Evolutionary conservation across 345 rosid genomes (phyloP).

Genomic region (Adansonia digitata): DNA sequence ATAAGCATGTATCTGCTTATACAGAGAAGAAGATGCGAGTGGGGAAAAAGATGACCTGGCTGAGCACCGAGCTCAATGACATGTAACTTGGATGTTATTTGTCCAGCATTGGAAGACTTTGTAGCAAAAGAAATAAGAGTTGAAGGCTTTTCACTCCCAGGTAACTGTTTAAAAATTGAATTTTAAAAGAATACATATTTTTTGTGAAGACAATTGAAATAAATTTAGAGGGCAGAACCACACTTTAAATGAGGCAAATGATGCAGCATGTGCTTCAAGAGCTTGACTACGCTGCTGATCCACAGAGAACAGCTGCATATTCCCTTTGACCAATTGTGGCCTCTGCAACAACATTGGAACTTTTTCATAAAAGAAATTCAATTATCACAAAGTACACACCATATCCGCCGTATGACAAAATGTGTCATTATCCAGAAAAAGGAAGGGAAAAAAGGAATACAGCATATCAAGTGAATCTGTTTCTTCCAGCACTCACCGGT

Average conservation of each 20-base stretch:
- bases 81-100: conserved; percentile 87
- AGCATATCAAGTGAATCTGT: not conserved
- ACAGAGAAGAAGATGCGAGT: not conserved
- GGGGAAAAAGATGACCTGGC: conserved; percentile 47
- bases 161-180: conserved; percentile 41
- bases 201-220: not conserved
- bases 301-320: conserved; percentile 89
- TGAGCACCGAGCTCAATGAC: conserved; percentile 97
- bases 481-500: not conserved
- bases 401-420: not conserved
- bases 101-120: conserved; percentile 86
- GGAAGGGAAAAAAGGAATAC: not conserved
- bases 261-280: conserved; percentile 99
- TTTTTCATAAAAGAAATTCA: conserved; percentile 12
- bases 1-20: not conserved
- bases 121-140: conserved; percentile 86
- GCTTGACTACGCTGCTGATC: conserved; percentile 99
- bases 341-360: conserved; percentile 40
- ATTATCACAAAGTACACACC: not conserved
- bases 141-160: conserved; percentile 98
- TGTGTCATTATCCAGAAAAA: not conserved
- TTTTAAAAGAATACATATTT: not conserved
- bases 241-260: conserved; percentile 90
- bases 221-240: not conserved
- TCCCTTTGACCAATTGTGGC: conserved; percentile 89